phyloP scores from a whole-genome alignment of 805 yeast species.

The Saturnispora serradocipensis region DNA sequence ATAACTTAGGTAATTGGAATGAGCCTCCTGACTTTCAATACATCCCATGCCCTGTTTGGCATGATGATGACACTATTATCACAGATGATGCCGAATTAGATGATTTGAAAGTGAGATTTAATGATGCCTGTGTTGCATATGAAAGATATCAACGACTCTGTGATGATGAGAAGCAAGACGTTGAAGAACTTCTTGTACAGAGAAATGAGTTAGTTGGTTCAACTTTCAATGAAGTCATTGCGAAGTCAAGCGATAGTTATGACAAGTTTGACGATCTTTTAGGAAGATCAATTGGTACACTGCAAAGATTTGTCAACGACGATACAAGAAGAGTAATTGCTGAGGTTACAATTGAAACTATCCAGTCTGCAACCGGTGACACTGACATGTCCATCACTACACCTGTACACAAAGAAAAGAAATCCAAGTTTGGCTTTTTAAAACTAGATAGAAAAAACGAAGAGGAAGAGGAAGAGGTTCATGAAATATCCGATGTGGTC shows the following conservation, averaged over 20 bases:
- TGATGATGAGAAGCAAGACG: conserved; percentile 39
- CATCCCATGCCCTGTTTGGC: conserved; percentile 91
- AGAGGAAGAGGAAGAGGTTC: conserved; percentile 20
- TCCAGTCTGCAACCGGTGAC: conserved; percentile 75
- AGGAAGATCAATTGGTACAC: conserved; percentile 38
- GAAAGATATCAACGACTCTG: conserved; percentile 34
- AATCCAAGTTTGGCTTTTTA: conserved; percentile 39
- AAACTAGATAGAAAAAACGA: conserved; percentile 13
- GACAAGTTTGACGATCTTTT: conserved; percentile 43
- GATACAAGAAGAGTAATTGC: conserved; percentile 67
- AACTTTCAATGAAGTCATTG: conserved; percentile 31
- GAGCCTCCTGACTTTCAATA: conserved; percentile 83
- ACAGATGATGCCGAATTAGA: conserved; percentile 48
- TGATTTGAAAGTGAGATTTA: conserved; percentile 44
- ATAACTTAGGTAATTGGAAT: conserved; percentile 65
- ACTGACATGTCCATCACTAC: conserved; percentile 55
- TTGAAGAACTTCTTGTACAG: conserved; percentile 34
- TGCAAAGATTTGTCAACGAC: conserved; percentile 57
- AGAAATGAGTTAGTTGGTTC: conserved; percentile 27
- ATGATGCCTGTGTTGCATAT: conserved; percentile 31
- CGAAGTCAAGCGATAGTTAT: conserved; percentile 29
- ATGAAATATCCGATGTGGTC: conserved; percentile 22
- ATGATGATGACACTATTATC: conserved; percentile 78
- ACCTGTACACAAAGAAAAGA: conserved; percentile 45
- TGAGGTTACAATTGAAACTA: conserved; percentile 86